Evolutionary conservation across 305 asterid species (phyloP).

Genomic region (Andrographis paniculata): DNA sequence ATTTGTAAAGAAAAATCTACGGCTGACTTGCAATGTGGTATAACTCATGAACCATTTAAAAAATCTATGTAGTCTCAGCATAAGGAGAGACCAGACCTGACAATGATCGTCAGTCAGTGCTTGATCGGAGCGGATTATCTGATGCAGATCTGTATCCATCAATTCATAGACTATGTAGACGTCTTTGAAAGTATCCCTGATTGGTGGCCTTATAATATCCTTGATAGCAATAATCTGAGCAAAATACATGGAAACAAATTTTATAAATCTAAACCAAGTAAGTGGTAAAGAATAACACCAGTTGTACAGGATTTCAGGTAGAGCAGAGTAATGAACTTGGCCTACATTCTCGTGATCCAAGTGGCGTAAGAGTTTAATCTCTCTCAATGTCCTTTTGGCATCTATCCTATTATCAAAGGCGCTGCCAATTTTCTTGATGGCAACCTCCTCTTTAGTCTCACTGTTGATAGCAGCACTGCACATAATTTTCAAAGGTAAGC

Average conservation of each 20-base stretch:
- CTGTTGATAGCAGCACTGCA: constrained; percentile 65
- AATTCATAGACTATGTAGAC: constrained; percentile 75
- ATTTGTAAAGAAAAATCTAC: not conserved
- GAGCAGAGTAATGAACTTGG: constrained; percentile 1
- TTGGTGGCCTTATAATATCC: constrained; percentile 76
- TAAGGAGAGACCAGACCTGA: constrained; percentile 35
- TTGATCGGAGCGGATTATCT: constrained; percentile 78
- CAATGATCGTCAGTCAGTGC: constrained; percentile 71
- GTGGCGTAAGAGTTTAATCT: constrained; percentile 74
- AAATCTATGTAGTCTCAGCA: not conserved
- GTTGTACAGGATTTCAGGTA: not conserved
- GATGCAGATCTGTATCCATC: too few species aligned
- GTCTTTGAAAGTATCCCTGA: constrained; percentile 58
- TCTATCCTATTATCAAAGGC: constrained; percentile 72
- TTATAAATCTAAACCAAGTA: constrained; percentile 8
- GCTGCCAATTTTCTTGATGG: constrained; percentile 82
- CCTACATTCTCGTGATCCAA: constrained; percentile 85
- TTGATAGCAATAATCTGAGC: constrained; percentile 65
- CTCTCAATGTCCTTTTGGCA: constrained; percentile 85
- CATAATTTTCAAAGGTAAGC: constrained; percentile 12
- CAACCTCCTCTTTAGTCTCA: constrained; percentile 68
- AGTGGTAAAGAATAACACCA: not conserved
- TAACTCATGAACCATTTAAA: not conserved
- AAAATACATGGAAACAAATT: not conserved
- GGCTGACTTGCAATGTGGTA: not conserved